Conservation (phyloP, 306 rosid species). For the Prinsepia uniflora region DNA sequence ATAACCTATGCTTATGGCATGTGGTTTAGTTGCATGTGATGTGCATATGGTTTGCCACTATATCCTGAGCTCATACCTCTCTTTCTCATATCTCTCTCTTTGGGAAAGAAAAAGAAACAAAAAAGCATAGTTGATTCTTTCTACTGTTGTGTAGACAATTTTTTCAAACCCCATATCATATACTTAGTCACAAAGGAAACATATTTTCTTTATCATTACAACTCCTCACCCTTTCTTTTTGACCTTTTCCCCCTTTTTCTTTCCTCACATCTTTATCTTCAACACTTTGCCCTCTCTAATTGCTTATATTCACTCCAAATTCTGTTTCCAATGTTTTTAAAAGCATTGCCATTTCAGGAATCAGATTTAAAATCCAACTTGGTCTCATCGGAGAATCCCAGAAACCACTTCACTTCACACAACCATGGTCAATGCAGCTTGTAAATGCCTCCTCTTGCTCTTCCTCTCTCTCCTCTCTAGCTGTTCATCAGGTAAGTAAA, state of each 20-base stretch:
- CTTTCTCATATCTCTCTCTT: not conserved
- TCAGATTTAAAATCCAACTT: conserved; percentile 26
- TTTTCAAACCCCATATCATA: conserved; percentile 24
- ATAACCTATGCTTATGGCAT: not conserved
- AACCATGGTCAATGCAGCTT: conserved; percentile 54
- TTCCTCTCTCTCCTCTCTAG: conserved; percentile 45
- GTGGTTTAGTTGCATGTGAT: conserved; percentile 24
- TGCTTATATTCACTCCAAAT: conserved; percentile 28
- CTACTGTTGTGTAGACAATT: conserved; percentile 5
- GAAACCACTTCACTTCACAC: conserved; percentile 8
- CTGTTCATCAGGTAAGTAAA: conserved; percentile 55
- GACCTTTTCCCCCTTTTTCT: conserved; percentile 18
- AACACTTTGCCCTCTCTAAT: conserved; percentile 17
- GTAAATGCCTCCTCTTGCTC: conserved; percentile 40
- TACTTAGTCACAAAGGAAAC: conserved; percentile 68
- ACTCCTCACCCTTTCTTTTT: conserved; percentile 32
- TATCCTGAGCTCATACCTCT: conserved; percentile 24
- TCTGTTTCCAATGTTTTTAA: conserved; percentile 34
- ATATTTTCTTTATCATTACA: conserved; percentile 39
- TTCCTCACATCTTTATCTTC: conserved; percentile 37
- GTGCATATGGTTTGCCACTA: conserved; percentile 34
- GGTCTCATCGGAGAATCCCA: conserved; percentile 37
- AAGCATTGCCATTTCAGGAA: conserved; percentile 30
- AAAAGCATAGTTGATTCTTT: conserved; percentile 38
- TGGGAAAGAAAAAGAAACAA: conserved; percentile 31